These are phyloP conservation scores for Apiospora koreana DNA, from an alignment of 2,329 filamentous ascomycete genomes.

Conservation along the genomic window DNA sequence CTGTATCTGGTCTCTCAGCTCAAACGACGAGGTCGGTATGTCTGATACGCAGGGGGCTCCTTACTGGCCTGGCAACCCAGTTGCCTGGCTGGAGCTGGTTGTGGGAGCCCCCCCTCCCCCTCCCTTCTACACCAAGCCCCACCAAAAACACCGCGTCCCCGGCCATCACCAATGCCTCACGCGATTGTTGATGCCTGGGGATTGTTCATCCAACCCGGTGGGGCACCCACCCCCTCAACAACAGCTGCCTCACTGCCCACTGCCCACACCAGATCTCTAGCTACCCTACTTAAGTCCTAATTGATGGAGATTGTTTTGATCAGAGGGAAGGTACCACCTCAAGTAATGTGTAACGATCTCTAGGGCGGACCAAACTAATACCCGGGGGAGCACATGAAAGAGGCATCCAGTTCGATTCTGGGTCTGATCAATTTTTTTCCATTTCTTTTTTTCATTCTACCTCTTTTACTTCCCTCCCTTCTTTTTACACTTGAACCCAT, in stretches of 20 bases:
- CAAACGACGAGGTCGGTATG: no score
- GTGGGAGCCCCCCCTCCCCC: no score
- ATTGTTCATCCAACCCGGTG: background rate
- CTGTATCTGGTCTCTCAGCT: no score
- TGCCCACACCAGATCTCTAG: background rate
- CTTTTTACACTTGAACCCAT: background rate
- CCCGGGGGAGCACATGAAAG: background rate
- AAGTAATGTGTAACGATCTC: background rate
- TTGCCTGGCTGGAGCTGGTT: background rate
- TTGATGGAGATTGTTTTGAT: background rate
- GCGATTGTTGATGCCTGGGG: background rate
- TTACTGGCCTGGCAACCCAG: no score
- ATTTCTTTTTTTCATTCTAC: background rate
- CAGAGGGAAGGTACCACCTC: background rate
- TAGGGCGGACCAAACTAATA: background rate
- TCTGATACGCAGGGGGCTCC: background rate
- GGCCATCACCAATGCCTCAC: background rate
- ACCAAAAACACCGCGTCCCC: background rate
- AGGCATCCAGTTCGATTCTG: background rate
- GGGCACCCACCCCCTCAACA: background rate
- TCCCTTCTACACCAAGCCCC: background rate
- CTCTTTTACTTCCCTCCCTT: no score
- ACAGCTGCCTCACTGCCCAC: background rate
- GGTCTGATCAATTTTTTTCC: background rate
- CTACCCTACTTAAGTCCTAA: background rate